Base-by-base conservation (phyloP, 1,284 basidiomycete species). In the Sparassis latifolia region DNA sequence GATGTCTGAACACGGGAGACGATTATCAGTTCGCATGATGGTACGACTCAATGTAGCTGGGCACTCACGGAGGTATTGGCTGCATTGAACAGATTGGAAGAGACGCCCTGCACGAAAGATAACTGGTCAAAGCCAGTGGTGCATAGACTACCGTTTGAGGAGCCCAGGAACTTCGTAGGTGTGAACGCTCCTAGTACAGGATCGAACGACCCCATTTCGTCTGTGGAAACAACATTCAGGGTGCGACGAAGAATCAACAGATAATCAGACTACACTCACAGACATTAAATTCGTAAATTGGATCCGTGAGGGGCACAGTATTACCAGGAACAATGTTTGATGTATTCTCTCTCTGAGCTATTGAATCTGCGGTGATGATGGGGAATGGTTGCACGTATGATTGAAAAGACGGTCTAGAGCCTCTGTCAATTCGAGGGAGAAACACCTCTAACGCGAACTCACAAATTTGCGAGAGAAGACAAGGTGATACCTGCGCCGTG, bases 91-190 rank as follows among this genome's bases (percentile, higher is more conserved):
- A 77, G 46, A 29, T 66, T 69, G 3, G 76, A 76, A 3, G 74
- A 76, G 1, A 68, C 54, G 9, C 66, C 76, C 10, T 66, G 55
- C 6, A 78, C 58, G 43, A 72, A 66, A n/a, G 68, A 61, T 0
- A 70, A 62, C 53, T 78, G 74, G 48, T 80, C 78, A 57, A 74
- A 80, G n/a, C 70, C 71, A 0, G 70, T 71, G 2, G 72, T 65
- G 49, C 79, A 82, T 3, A 68, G 33, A 28, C 65, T 69, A 6
- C 60, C 57, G 50, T 75, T 76, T 4, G 63, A 66, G 12, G 74
- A 74, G n/a, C 74, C 76, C 12, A 78, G 55, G 50, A 70, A 67
- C 50, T 67, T 62, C 37, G 69, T 73, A 0, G 72, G 73, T 4
- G 66, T 66, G 53, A 75, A 76, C 0, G 75, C 72, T 10, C 69